phyloP scores from a whole-genome alignment of 2,329 filamentous ascomycete species.

The Botrytis aclada region DNA sequence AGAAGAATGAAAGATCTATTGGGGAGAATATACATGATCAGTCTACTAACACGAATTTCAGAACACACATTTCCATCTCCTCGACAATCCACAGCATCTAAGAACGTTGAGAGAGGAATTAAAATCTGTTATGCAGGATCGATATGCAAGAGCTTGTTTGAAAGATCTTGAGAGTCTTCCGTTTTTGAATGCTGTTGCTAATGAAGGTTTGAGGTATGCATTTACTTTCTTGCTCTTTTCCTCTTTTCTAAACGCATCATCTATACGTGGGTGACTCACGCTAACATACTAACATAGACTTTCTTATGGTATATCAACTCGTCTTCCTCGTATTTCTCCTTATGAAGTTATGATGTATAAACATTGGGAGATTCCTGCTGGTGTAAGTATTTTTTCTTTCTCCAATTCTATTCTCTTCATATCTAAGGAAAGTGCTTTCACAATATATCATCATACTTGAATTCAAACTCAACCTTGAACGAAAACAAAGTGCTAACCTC shows the following conservation, averaged over 20 bases:
- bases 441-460: too few relatives aligned
- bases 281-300: constrained; percentile 13
- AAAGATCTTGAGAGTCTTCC: constrained; percentile 26
- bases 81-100: constrained; percentile 24
- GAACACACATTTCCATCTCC: constrained; percentile 24
- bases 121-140: constrained; percentile 11
- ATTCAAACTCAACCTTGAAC: too few relatives aligned
- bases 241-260: neutral
- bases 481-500: neutral
- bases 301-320: constrained; percentile 23
- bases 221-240: neutral
- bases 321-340: constrained; percentile 22
- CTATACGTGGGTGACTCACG: neutral
- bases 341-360: constrained; percentile 20
- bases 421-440: neutral
- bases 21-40: fast-evolving
- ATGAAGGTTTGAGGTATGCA: constrained; percentile 24
- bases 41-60: neutral
- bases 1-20: neutral
- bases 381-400: constrained; percentile 6
- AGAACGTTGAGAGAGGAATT: constrained; percentile 26
- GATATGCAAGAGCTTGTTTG: constrained; percentile 16
- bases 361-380: constrained; percentile 24
- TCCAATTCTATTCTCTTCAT: neutral
- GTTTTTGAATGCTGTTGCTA: constrained; percentile 20